Conservation (phyloP, 2,329 filamentous ascomycete species). For the Exutisphaerella laricina region DNA sequence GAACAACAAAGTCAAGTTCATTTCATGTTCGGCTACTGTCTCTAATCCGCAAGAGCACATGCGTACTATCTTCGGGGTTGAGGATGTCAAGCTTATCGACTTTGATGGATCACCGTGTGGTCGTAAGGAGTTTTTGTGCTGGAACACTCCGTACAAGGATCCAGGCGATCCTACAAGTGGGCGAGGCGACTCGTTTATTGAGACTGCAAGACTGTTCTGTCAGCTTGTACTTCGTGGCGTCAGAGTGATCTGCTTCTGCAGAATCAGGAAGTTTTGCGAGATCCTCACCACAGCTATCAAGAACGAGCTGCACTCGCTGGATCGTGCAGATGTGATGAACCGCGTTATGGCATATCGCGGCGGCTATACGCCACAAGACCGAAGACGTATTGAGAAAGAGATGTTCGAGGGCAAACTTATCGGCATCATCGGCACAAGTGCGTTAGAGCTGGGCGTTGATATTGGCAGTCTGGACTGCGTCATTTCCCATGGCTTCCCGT, state of each 20-base stretch:
- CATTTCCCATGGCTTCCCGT: slow-evolving; percentile 88
- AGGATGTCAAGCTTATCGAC: slow-evolving; percentile 74
- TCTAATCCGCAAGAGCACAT: slow-evolving; percentile 91
- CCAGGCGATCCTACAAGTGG: slow-evolving; percentile 81
- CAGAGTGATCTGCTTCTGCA: slow-evolving; percentile 86
- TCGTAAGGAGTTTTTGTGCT: slow-evolving; percentile 90
- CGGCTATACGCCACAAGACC: slow-evolving; percentile 87
- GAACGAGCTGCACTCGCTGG: slow-evolving; percentile 66
- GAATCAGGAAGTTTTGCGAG: slow-evolving; percentile 83
- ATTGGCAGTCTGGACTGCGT: slow-evolving; percentile 93
- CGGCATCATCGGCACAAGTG: slow-evolving; percentile 89
- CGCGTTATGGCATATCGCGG: slow-evolving; percentile 94
- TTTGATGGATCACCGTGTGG: slow-evolving; percentile 91
- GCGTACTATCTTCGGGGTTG: slow-evolving; percentile 84
- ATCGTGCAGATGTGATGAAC: slow-evolving; percentile 66
- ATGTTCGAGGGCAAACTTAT: slow-evolving; percentile 96
- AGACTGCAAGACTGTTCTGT: slow-evolving; percentile 87
- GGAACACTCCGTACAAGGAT: slow-evolving; percentile 95
- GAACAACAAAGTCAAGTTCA: slow-evolving; percentile 78
- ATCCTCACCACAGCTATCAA: slow-evolving; percentile 74
- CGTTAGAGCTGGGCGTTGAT: slow-evolving; percentile 88
- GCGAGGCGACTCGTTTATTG: slow-evolving; percentile 71
- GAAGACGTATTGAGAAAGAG: slow-evolving; percentile 80
- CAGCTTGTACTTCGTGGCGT: slow-evolving; percentile 84
- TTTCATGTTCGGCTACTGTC: slow-evolving; percentile 94